phyloP scores from a whole-genome alignment of 2,329 filamentous ascomycete species.

The Trichophyton verrucosum region DNA sequence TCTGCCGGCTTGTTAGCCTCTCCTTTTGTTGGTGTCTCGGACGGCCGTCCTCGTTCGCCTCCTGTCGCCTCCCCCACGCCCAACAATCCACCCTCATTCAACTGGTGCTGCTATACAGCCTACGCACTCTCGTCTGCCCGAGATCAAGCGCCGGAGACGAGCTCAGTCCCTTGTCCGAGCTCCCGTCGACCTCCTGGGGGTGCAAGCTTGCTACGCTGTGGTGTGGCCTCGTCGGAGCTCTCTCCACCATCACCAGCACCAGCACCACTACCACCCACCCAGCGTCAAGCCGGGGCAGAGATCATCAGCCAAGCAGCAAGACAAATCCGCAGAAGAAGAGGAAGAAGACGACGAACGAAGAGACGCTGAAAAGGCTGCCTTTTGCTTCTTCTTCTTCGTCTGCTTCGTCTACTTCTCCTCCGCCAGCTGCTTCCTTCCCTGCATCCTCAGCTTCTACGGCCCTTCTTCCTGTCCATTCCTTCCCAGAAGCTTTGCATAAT shows the following conservation, averaged over 20 bases:
- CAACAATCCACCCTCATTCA: not conserved
- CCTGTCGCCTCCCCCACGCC: not conserved
- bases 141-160: not conserved
- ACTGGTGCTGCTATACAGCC: not conserved
- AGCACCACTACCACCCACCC: not conserved
- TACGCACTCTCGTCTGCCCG: not conserved
- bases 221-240: not conserved
- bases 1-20: not conserved
- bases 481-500: not conserved
- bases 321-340: not conserved
- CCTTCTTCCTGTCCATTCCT: not conserved
- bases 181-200: not conserved
- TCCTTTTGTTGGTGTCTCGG: conserved; percentile 7
- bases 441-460: not conserved
- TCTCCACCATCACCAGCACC: not conserved
- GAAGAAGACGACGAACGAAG: not conserved
- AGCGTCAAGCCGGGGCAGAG: not conserved
- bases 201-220: not conserved
- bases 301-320: not conserved
- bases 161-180: not conserved
- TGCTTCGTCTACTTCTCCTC: too few relatives aligned
- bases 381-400: not conserved
- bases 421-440: not conserved
- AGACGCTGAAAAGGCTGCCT: not conserved
- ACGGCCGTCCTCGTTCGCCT: not conserved